phyloP scores from a whole-genome alignment of 2,329 filamentous ascomycete species.

The Colletotrichum tamarilloi region DNA sequence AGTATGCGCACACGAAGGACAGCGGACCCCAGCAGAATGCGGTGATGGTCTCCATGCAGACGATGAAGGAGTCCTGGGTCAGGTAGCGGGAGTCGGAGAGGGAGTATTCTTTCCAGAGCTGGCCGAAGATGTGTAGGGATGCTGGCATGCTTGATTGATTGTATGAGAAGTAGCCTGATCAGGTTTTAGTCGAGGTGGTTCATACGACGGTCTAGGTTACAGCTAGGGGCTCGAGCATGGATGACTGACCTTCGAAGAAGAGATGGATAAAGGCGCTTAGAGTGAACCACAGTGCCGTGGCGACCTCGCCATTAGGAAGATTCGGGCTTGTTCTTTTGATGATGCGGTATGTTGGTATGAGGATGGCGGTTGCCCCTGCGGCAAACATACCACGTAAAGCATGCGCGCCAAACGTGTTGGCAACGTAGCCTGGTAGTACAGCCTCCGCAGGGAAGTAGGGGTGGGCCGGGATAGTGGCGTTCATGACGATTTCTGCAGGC shows the following conservation, averaged over 20 bases:
- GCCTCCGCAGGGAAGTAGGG: slow-evolving; percentile 79
- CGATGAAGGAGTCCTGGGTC: slow-evolving; percentile 62
- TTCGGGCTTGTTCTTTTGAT: slow-evolving; percentile 64
- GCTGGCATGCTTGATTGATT: slow-evolving; percentile 55
- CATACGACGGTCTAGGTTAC: no score
- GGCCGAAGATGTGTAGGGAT: slow-evolving; percentile 57
- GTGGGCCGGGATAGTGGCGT: slow-evolving; percentile 52
- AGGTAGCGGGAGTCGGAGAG: slow-evolving; percentile 68
- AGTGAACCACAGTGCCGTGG: slow-evolving; percentile 79
- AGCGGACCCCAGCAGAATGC: slow-evolving; percentile 65
- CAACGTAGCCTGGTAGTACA: slow-evolving; percentile 70
- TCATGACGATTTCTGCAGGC: slow-evolving; percentile 7
- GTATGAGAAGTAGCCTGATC: slow-evolving; percentile 60
- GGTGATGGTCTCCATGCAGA: slow-evolving; percentile 67
- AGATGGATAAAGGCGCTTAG: slow-evolving; percentile 69
- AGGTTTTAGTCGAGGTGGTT: background rate
- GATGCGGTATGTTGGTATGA: slow-evolving; percentile 65
- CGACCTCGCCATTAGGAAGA: slow-evolving; percentile 64
- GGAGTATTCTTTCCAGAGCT: slow-evolving; percentile 70
- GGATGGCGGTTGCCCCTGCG: slow-evolving; percentile 64
- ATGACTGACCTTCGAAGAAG: slow-evolving; percentile 52
- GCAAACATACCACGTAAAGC: slow-evolving; percentile 71
- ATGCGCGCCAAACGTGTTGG: slow-evolving; percentile 71
- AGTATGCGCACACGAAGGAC: slow-evolving; percentile 58
- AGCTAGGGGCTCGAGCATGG: no score